Conservation (phyloP, 164 flowering plant species). For the Stephania cephalantha region DNA sequence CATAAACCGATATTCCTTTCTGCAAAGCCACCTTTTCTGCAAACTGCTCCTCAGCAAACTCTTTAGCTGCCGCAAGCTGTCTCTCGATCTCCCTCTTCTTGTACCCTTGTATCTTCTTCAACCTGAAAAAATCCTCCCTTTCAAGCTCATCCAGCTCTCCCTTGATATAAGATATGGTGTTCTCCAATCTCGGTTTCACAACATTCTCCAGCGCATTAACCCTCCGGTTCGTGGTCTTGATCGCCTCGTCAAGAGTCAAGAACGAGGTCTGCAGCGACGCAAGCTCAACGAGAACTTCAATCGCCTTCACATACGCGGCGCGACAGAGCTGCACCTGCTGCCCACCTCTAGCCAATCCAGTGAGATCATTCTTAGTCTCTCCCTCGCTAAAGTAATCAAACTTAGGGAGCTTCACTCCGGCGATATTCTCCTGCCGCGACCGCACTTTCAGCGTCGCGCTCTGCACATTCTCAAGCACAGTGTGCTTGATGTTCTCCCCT, state of each 20-base stretch:
- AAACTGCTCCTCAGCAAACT: conserved; percentile 59
- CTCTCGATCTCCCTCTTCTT: conserved; percentile 81
- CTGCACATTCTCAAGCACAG: conserved; percentile 76
- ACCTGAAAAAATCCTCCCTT: conserved; percentile 90
- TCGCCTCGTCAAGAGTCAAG: conserved; percentile 86
- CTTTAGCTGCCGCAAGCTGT: conserved; percentile 46
- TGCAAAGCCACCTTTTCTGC: conserved; percentile 62
- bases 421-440: conserved; percentile 76
- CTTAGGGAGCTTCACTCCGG: conserved; percentile 93
- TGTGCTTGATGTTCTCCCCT: conserved; percentile 86
- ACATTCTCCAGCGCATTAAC: conserved; percentile 98
- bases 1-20: conserved; percentile 52
- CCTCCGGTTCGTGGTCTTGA: conserved; percentile 91
- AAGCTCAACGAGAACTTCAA: conserved; percentile 92
- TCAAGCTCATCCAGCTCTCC: conserved; percentile 93
- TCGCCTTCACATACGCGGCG: conserved; percentile 71
- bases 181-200: conserved; percentile 88
- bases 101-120: conserved; percentile 92
- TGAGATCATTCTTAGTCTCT: conserved; percentile 81
- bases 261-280: conserved; percentile 95
- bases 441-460: conserved; percentile 75
- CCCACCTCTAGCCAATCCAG: conserved; percentile 95
- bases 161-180: conserved; percentile 76
- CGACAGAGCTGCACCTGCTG: conserved; percentile 89
- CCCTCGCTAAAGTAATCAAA: conserved; percentile 83